Evolutionary conservation across 2,329 filamentous ascomycete species (phyloP).

Genomic region (Colletotrichum tamarilloi): DNA sequence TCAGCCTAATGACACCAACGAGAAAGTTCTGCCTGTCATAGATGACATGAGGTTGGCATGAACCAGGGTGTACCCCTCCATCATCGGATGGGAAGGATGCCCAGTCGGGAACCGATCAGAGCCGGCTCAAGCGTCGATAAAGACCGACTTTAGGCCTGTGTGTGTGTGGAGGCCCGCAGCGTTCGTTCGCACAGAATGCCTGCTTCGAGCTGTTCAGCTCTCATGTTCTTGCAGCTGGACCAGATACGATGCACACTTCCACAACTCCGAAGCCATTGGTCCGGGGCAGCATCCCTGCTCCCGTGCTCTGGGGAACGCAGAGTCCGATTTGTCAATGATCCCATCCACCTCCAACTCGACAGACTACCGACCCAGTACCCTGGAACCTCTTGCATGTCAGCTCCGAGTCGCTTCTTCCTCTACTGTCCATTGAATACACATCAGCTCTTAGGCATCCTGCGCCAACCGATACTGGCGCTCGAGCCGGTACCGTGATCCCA

Average conservation of each 20-base stretch:
- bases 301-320: background rate
- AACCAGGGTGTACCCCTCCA: background rate
- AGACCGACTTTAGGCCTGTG: background rate
- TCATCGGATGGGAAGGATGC: background rate
- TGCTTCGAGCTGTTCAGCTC: background rate
- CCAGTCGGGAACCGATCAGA: background rate
- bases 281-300: conserved; percentile 4
- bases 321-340: background rate
- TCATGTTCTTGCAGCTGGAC: background rate
- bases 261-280: background rate
- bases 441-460: background rate
- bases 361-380: conserved; percentile 11
- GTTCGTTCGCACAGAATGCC: background rate
- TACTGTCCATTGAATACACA: background rate
- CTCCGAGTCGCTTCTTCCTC: background rate
- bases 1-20: background rate
- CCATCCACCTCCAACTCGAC: background rate
- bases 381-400: conserved; percentile 3
- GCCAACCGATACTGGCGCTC: conserved; percentile 12
- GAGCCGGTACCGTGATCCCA: conserved; percentile 8
- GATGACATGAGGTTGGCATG: background rate
- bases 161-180: background rate
- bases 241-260: background rate
- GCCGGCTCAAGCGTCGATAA: background rate
- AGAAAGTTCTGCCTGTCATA: background rate